A percentile compares a stretch with the other conserved stretches of the same genome.
Conservation (phyloP, 1,284 basidiomycete species). For the Ceratobasidium sp. region DNA sequence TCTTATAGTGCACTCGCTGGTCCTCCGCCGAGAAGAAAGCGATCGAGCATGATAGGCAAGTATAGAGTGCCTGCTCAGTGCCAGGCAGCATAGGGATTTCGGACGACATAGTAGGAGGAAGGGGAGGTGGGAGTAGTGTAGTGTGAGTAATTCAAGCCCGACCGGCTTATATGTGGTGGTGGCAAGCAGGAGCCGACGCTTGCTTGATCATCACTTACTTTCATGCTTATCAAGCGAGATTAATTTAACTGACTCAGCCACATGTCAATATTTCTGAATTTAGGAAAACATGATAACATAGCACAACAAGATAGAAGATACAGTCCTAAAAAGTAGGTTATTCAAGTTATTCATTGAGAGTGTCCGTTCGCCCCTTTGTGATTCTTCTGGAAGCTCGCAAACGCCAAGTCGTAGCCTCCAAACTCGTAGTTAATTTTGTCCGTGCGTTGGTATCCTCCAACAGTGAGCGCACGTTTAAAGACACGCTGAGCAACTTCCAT, state of each 20-base stretch:
- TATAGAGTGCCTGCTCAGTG: slow-evolving; percentile 67
- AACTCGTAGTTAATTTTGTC: slow-evolving; percentile 99
- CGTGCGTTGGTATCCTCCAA: slow-evolving; percentile 73
- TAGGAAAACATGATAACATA: slow-evolving; percentile 11
- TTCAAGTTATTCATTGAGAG: not conserved
- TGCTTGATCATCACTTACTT: slow-evolving; percentile 43
- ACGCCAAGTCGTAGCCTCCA: slow-evolving; percentile 94
- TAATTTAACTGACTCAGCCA: not conserved
- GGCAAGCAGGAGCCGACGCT: slow-evolving; percentile 38
- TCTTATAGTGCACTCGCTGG: slow-evolving; percentile 92
- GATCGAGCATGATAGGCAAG: slow-evolving; percentile 93
- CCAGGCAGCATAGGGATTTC: slow-evolving; percentile 38
- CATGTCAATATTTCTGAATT: slow-evolving; percentile 35
- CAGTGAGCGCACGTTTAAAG: slow-evolving; percentile 50
- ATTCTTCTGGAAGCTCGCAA: slow-evolving; percentile 82
- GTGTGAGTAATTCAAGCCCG: not conserved
- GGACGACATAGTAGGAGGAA: slow-evolving; percentile 18
- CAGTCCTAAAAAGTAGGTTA: not conserved
- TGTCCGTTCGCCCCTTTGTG: slow-evolving; percentile 24
- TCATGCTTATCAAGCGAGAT: slow-evolving; percentile 34
- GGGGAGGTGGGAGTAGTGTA: not conserved
- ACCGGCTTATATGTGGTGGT: slow-evolving; percentile 4
- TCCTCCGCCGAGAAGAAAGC: slow-evolving; percentile 88
- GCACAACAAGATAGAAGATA: not conserved
- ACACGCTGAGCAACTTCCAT: slow-evolving; percentile 50